Percentiles rank a stretch among this genome's conserved stretches.
Evolutionary conservation across 257 asterid genomes (phyloP).

Genomic region (Petunia axillaris): DNA sequence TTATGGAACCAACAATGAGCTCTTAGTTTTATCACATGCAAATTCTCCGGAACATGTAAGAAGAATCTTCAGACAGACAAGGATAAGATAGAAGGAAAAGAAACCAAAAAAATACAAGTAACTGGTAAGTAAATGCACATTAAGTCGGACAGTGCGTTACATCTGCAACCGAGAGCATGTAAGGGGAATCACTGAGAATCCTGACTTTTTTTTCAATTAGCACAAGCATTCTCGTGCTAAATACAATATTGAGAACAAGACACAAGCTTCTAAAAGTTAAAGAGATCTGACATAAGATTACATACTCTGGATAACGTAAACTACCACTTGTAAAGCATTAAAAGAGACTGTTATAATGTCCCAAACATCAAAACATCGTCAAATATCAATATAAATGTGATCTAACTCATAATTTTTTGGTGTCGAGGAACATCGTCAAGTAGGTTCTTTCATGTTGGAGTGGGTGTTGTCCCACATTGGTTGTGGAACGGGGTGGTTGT

Average conservation of each 20-base stretch:
- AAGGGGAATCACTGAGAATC: neutral
- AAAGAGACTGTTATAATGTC: neutral
- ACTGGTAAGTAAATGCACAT: neutral
- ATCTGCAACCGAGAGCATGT: neutral
- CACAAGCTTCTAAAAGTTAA: slow-evolving; percentile 1
- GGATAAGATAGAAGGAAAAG: neutral
- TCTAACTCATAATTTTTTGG: no score
- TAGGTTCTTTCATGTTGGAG: no score
- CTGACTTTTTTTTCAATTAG: neutral
- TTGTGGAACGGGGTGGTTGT: no score
- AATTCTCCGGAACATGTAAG: neutral
- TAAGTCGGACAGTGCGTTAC: neutral
- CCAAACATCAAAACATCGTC: no score
- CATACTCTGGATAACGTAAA: neutral
- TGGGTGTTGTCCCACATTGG: no score
- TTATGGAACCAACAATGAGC: slow-evolving; percentile 21
- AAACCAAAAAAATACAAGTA: slow-evolving; percentile 10
- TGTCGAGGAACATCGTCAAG: no score
- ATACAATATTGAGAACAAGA: neutral
- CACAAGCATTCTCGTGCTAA: neutral
- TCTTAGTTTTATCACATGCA: slow-evolving; percentile 15
- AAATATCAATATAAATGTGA: no score
- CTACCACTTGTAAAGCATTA: neutral
- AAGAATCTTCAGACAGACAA: slow-evolving; percentile 15
- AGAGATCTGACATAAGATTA: neutral